Evolutionary conservation across 768 basidiomycete genomes (phyloP).

Genomic region (Mycena filopes): DNA sequence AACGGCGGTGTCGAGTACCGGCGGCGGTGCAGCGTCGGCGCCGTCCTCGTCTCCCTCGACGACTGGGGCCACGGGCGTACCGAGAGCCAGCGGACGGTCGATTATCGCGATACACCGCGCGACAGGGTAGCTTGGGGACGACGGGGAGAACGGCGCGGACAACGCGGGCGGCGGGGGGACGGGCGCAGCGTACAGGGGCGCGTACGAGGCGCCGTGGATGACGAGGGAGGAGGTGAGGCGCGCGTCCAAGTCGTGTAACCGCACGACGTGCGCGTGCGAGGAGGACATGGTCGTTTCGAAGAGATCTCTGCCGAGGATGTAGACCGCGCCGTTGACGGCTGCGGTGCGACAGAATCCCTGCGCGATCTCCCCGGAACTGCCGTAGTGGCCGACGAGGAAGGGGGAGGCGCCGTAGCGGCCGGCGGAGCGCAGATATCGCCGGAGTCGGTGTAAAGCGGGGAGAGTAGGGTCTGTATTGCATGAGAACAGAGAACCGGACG

Average conservation of each 20-base stretch:
- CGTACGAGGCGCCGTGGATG: constrained; percentile 56
- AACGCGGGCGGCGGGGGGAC: constrained; percentile 23
- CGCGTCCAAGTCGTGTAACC: constrained; percentile 71
- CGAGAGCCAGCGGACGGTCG: constrained; percentile 46
- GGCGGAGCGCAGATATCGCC: constrained; percentile 77
- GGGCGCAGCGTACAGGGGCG: constrained; percentile 32
- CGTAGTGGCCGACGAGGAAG: constrained; percentile 95
- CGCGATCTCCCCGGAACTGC: constrained; percentile 89
- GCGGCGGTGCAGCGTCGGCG: constrained; percentile 22
- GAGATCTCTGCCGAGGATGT: constrained; percentile 70
- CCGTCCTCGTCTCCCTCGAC: constrained; percentile 37
- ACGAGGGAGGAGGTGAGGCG: constrained; percentile 64
- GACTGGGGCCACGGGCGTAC: constrained; percentile 20
- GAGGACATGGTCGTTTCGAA: constrained; percentile 8
- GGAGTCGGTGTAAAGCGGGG: constrained; percentile 74
- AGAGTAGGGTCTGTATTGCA: constrained; percentile 67
- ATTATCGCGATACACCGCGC: constrained; percentile 66
- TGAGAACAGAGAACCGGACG: background rate
- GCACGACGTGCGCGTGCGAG: constrained; percentile 52
- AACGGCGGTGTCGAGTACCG: constrained; percentile 67
- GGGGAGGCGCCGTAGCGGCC: constrained; percentile 87
- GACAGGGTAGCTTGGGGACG: constrained; percentile 34
- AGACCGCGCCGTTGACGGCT: constrained; percentile 82
- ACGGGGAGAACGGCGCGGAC: constrained; percentile 10
- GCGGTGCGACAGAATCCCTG: constrained; percentile 92